Percentiles rank a stretch among this genome's conserved stretches.
These are phyloP conservation scores for Fraxinus pennsylvanica DNA, from an alignment of 257 asterid species.

Conservation along the genomic window DNA sequence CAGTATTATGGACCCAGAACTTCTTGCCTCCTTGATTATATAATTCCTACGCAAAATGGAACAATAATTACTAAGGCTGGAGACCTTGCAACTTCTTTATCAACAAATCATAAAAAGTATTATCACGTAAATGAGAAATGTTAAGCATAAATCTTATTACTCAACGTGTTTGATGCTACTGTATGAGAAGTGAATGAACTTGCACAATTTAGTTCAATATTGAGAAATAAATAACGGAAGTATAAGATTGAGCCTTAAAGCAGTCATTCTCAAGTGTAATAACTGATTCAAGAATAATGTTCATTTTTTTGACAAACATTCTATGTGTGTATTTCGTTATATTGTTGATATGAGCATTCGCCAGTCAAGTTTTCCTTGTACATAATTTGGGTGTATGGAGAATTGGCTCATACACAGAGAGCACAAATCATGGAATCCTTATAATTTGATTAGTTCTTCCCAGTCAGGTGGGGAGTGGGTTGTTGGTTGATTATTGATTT, in stretches of 20 bases:
- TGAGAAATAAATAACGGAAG: too few relatives aligned
- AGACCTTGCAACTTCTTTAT: not conserved
- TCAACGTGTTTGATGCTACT: not conserved
- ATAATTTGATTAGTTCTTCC: not conserved
- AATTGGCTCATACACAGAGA: not conserved
- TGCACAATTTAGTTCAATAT: not conserved
- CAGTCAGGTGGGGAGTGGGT: not conserved
- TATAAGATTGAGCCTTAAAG: too few relatives aligned
- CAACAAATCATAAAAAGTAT: conserved; percentile 2
- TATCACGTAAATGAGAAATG: not conserved
- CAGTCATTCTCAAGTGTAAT: not conserved
- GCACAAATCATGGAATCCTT: not conserved
- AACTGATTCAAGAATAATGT: not conserved
- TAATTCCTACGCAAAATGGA: conserved; percentile 45
- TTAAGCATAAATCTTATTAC: not conserved
- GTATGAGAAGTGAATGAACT: not conserved
- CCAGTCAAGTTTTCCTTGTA: not conserved
- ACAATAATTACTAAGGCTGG: conserved; percentile 12
- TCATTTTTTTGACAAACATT: not conserved
- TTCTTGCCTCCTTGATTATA: conserved; percentile 72
- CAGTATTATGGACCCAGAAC: conserved; percentile 92
- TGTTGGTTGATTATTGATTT: not conserved
- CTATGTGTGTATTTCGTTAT: not conserved
- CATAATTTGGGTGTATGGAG: not conserved
- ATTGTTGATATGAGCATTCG: not conserved